Percentiles rank a stretch among this genome's conserved stretches.
phyloP scores from a whole-genome alignment of 2,329 filamentous ascomycete genomes.

The Colletotrichum orchidophilum region DNA sequence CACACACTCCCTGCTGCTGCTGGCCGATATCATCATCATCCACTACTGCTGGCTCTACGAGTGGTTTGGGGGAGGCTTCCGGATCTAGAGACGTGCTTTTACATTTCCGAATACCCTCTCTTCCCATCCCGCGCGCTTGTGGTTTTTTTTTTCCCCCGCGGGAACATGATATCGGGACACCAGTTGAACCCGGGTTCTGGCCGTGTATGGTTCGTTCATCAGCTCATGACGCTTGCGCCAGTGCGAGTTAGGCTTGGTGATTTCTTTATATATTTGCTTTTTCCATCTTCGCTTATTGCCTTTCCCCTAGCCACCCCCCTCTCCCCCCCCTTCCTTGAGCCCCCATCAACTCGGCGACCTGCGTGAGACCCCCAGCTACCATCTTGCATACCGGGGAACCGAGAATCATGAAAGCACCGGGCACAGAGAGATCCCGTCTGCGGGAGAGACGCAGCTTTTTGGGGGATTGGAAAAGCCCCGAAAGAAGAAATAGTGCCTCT shows the following conservation, averaged over 20 bases:
- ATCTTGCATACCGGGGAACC: slow-evolving; percentile 10
- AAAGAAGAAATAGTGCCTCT: neutral
- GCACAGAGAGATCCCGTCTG: neutral
- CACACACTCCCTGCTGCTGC: neutral
- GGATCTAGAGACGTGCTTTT: neutral
- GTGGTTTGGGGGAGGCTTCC: neutral
- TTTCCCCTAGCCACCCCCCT: neutral
- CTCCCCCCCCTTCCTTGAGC: neutral
- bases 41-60: no score
- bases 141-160: neutral
- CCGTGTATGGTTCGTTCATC: slow-evolving; percentile 24
- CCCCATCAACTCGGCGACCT: neutral
- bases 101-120: neutral
- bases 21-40: neutral
- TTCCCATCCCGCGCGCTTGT: neutral
- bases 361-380: neutral
- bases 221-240: slow-evolving; percentile 9
- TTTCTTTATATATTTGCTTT: slow-evolving; percentile 20
- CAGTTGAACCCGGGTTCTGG: neutral
- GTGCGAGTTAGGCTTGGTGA: slow-evolving; percentile 13
- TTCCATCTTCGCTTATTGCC: neutral
- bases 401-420: slow-evolving; percentile 5
- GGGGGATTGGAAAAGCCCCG: neutral
- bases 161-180: neutral
- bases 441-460: neutral